These are phyloP conservation scores for Ophiocordyceps camponoti-leonardi DNA, from an alignment of 2,329 filamentous ascomycete genomes.

Conservation along the genomic window DNA sequence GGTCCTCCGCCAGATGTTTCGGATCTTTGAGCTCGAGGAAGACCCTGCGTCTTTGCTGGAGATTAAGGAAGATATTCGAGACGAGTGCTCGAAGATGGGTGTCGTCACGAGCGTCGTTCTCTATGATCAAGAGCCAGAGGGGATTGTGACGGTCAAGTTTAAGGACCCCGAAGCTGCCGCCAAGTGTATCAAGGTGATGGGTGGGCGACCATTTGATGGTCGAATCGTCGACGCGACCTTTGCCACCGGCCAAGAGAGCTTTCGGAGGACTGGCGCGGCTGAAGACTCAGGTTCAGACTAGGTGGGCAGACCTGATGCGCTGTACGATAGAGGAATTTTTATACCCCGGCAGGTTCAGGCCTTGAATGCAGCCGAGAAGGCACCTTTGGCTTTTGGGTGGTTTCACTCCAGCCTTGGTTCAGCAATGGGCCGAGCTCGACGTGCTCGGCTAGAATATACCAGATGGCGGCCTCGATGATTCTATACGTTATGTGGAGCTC, in stretches of 20 bases:
- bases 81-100: constrained; percentile 76
- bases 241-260: constrained; percentile 54
- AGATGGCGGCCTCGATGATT: constrained; percentile 60
- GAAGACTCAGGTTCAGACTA: constrained; percentile 16
- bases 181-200: constrained; percentile 58
- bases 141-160: constrained; percentile 76
- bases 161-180: constrained; percentile 50
- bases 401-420: background rate
- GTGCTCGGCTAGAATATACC: constrained; percentile 38
- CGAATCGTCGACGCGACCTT: constrained; percentile 55
- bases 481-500: constrained; percentile 50
- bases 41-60: constrained; percentile 71
- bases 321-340: background rate
- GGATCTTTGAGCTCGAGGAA: constrained; percentile 65
- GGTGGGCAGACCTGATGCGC: background rate
- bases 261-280: constrained; percentile 45
- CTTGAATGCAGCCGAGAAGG: background rate
- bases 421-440: constrained; percentile 14
- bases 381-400: background rate
- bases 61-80: constrained; percentile 85
- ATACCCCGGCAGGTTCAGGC: background rate
- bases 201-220: constrained; percentile 65
- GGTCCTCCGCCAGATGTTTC: constrained; percentile 88
- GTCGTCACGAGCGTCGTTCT: constrained; percentile 81
- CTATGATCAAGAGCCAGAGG: constrained; percentile 72